Evolutionary conservation across 768 basidiomycete genomes (phyloP), one percentile per base, ranked within the genome.

Genomic region (Calocybe cyanea): DNA sequence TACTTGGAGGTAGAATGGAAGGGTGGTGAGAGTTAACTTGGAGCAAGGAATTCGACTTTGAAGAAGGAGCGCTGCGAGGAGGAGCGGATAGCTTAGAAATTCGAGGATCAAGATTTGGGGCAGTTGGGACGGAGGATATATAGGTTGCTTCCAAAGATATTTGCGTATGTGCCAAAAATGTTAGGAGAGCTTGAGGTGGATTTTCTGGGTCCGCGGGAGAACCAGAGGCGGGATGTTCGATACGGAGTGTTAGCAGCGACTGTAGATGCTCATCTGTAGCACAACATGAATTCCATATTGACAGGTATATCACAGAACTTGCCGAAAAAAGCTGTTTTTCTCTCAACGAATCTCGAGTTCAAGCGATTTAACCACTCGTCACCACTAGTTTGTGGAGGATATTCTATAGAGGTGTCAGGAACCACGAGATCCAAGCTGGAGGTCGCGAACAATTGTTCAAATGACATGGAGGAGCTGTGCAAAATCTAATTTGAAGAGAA

Each of bases 61-160:
- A 57, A 17, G 77, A 61, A 15, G 77, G 74, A n/a, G 71, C 69
- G 2, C 76, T 72, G 9, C 81, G 75, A 15, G 83, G 80, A 42
- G 81, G 79, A 5, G 71, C 69, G 9, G 76, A 59, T 36, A 73
- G 52, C 45, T 66, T 64, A 34, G 69, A 58, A 25, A 69, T 60
- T 25, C 67, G 62, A 8, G 67, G 56, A 14, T 66, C 72, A 32
- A 61, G 65, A 38, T 49, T 62, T 28, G 58, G 53, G 20, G 51
- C 8, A 8, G 31, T 59, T 15, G 69, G 73, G 10, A 68, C 60
- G 30, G 76, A 69, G 1, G 85, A 77, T 38, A 88, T 86, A 57
- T 92, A 94, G 2, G 81, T 81, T 1, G 89, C 87, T 45, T 92
- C 90, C 37, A 92, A 73, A 6, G 89, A 81, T 13, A 92, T 70